A percentile compares a stretch with the other conserved stretches of the same genome.
These are phyloP conservation scores for Colletotrichum eremochloae DNA, from an alignment of 2,329 filamentous ascomycete species.

Conservation along the genomic window DNA sequence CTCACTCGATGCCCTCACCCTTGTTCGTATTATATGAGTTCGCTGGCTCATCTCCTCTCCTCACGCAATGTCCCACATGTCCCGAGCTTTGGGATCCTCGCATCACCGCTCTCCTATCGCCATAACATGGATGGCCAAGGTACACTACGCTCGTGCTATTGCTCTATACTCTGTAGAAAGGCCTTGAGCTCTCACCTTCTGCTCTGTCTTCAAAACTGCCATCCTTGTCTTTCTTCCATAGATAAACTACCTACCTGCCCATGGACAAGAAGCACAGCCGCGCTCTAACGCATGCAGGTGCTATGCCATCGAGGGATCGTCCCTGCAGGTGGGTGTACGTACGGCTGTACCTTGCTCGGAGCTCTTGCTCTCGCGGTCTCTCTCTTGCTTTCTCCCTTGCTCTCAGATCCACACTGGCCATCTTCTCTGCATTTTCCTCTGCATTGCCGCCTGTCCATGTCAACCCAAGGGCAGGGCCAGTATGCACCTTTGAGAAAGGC, in stretches of 20 bases:
- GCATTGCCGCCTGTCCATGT: constrained; percentile 32
- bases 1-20: neutral
- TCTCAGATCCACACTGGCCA: constrained; percentile 19
- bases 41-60: neutral
- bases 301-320: constrained; percentile 22
- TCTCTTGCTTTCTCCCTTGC: constrained; percentile 1
- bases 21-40: too few relatives aligned
- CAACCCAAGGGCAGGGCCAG: constrained; percentile 20
- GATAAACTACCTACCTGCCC: neutral
- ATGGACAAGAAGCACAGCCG: constrained; percentile 32
- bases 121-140: neutral
- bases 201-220: neutral
- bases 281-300: constrained; percentile 27
- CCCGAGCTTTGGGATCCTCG: neutral
- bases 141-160: neutral
- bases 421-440: constrained; percentile 4
- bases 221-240: constrained; percentile 12
- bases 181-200: too few relatives aligned
- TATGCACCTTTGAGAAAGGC: constrained; percentile 27
- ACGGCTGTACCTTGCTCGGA: constrained; percentile 22
- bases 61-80: neutral
- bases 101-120: neutral
- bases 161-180: too few relatives aligned
- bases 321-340: neutral
- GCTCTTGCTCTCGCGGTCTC: constrained; percentile 9